phyloP scores from a whole-genome alignment of 1,284 basidiomycete species.

The Apiotrichum montevideense region DNA sequence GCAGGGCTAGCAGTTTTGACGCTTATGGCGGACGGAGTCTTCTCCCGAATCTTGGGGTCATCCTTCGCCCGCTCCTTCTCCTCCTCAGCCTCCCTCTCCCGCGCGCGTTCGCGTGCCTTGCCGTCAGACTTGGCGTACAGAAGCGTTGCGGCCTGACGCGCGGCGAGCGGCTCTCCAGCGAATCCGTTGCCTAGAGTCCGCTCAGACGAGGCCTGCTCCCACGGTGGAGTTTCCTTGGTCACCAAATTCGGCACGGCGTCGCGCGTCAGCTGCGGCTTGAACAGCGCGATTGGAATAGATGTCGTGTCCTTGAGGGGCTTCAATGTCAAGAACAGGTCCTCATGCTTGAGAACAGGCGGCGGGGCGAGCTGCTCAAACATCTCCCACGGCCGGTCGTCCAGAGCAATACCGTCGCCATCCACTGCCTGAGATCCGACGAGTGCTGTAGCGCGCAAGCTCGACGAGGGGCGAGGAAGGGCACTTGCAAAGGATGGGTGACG shows the following conservation, averaged over 20 bases:
- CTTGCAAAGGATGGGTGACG: conserved; percentile 15
- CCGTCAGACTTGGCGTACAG: conserved; percentile 19
- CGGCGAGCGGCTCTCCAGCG: conserved; percentile 31
- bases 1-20: neutral
- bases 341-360: conserved; percentile 14
- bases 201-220: conserved; percentile 33
- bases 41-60: neutral
- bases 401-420: conserved; percentile 17
- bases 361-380: conserved; percentile 37
- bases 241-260: conserved; percentile 26
- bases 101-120: neutral
- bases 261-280: conserved; percentile 33
- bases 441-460: conserved; percentile 25
- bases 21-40: conserved; percentile 3
- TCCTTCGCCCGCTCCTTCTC: neutral
- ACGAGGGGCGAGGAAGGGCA: conserved; percentile 26
- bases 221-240: conserved; percentile 2
- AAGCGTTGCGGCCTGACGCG: conserved; percentile 24
- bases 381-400: conserved; percentile 45
- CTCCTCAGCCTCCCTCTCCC: neutral
- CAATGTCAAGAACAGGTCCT: conserved; percentile 28
- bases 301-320: conserved; percentile 30
- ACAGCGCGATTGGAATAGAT: conserved; percentile 35
- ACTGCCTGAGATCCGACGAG: conserved; percentile 17
- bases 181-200: conserved; percentile 37